Evolutionary conservation across 306 rosid genomes (phyloP).

Genomic region (Quercus bicolor): DNA sequence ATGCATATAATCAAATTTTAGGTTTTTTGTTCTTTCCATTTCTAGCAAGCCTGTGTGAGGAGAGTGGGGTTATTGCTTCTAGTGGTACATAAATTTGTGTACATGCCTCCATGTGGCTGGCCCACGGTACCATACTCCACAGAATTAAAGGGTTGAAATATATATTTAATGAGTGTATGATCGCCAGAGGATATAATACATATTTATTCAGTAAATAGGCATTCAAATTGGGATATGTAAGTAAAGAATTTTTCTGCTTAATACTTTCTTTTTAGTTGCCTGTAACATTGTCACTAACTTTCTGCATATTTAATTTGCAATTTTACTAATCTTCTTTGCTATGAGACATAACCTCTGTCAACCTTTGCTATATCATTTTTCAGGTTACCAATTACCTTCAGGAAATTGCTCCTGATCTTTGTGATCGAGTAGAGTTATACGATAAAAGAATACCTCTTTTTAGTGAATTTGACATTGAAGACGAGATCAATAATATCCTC

Average conservation of each 20-base stretch:
- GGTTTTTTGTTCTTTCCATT: background rate
- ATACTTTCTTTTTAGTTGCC: constrained; percentile 3
- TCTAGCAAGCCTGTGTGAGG: background rate
- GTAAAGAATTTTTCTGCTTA: background rate
- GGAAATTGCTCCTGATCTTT: constrained; percentile 95
- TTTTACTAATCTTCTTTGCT: constrained; percentile 15
- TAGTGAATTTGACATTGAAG: constrained; percentile 83
- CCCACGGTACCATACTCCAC: background rate
- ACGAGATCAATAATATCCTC: constrained; percentile 79
- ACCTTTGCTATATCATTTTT: constrained; percentile 21
- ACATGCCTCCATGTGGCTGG: background rate
- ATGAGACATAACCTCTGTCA: background rate
- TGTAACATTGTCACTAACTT: constrained; percentile 1
- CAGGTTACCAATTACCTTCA: constrained; percentile 97
- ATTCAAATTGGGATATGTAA: background rate
- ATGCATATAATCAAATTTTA: constrained; percentile 7
- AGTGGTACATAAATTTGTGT: background rate
- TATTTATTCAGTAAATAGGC: background rate
- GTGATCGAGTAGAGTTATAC: constrained; percentile 79
- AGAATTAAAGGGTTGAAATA: background rate
- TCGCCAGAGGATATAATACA: background rate
- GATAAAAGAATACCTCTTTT: constrained; percentile 78
- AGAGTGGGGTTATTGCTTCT: background rate
- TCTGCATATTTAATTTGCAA: constrained; percentile 15
- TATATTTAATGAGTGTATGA: background rate